Conservation (phyloP, 306 rosid genomes). For the Trifolium repens region DNA sequence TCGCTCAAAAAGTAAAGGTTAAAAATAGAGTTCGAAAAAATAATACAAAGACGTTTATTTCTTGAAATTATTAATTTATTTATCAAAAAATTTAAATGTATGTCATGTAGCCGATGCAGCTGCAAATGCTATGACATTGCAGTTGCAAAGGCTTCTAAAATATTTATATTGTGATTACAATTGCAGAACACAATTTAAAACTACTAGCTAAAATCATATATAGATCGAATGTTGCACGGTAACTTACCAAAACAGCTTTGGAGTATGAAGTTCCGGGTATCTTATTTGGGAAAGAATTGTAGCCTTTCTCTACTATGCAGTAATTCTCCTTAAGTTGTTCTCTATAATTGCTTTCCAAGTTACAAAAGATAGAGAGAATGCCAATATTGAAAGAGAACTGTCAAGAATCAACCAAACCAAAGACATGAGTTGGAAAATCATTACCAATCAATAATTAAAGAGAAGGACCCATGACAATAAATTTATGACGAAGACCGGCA, state of each 20-base stretch:
- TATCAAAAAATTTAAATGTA: no score
- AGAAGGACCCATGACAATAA: conserved; percentile 42
- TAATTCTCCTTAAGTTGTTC: conserved; percentile 72
- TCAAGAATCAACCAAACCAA: conserved; percentile 17
- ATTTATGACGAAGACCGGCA: conserved; percentile 37
- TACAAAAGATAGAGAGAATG: conserved; percentile 73
- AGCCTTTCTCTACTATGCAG: conserved; percentile 75
- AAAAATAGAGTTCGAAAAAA: no score
- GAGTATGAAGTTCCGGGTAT: conserved; percentile 78
- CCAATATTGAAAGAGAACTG: conserved; percentile 88
- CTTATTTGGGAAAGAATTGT: conserved; percentile 76
- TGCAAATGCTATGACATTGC: no score
- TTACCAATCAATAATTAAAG: conserved; percentile 24
- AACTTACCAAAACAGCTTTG: conserved; percentile 77
- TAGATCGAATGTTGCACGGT: background rate
- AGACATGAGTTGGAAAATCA: conserved; percentile 15
- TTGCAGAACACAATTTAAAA: background rate
- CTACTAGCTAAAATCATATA: background rate
- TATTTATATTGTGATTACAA: background rate
- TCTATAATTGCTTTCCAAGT: conserved; percentile 57
- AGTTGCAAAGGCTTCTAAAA: background rate
- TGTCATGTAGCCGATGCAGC: no score
- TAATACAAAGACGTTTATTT: no score
- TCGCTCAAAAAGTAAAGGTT: no score
- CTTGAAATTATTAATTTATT: no score